These are phyloP conservation scores for Skeletonema tropicum DNA, from an alignment of 108 stramenopile genomes.

Conservation along the genomic window DNA sequence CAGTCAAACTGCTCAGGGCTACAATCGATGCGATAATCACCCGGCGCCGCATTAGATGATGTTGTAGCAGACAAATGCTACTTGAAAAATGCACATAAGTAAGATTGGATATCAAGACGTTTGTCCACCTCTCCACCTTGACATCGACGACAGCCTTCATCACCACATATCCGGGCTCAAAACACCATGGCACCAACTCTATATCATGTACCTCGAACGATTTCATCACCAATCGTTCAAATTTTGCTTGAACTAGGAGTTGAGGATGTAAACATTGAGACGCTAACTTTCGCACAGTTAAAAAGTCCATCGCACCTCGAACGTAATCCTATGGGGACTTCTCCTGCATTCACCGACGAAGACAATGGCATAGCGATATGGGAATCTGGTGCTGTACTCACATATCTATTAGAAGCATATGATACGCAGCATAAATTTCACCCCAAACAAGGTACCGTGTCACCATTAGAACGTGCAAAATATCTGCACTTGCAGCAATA, in stretches of 20 bases:
- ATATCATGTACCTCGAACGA: slow-evolving; percentile 27
- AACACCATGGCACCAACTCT: slow-evolving; percentile 20
- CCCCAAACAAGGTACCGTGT: not conserved
- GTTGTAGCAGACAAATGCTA: no score
- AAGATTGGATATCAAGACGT: no score
- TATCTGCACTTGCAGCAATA: slow-evolving; percentile 25
- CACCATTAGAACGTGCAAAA: slow-evolving; percentile 8
- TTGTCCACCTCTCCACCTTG: no score
- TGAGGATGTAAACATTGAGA: slow-evolving; percentile 8
- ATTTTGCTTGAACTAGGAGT: slow-evolving; percentile 11
- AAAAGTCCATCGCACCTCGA: slow-evolving; percentile 14
- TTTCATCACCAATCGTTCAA: slow-evolving; percentile 27
- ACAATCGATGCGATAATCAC: no score
- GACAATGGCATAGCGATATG: slow-evolving; percentile 17
- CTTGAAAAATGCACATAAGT: no score
- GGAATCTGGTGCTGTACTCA: slow-evolving; percentile 26
- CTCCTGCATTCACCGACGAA: slow-evolving; percentile 17
- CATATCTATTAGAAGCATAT: slow-evolving; percentile 18
- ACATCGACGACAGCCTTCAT: no score
- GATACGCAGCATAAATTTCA: slow-evolving; percentile 8
- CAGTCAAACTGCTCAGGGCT: no score
- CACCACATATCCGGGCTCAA: no score
- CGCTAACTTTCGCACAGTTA: slow-evolving; percentile 16
- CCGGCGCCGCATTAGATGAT: no score
- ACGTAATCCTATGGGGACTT: slow-evolving; percentile 32